Evolutionary conservation across 371 early-diverging fungal species (phyloP).

Genomic region (Nematocida parisii): DNA sequence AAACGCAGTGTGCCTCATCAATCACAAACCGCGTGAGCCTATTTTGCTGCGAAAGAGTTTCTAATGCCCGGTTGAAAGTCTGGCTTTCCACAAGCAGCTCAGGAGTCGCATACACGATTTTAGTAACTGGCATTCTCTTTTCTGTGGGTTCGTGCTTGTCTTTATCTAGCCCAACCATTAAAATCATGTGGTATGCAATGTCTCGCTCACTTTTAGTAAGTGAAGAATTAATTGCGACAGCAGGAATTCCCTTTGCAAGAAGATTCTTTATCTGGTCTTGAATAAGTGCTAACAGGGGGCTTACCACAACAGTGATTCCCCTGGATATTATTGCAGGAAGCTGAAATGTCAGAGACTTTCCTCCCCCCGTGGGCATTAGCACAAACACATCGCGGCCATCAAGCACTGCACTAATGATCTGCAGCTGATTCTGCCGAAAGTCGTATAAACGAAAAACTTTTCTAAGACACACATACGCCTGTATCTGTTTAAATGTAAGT

Average conservation of each 20-base stretch:
- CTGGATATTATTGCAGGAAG: slow-evolving; percentile 79
- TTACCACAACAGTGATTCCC: slow-evolving; percentile 86
- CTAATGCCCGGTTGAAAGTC: slow-evolving; percentile 74
- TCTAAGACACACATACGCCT: slow-evolving; percentile 34
- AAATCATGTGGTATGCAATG: slow-evolving; percentile 25
- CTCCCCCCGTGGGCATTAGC: slow-evolving; percentile 99
- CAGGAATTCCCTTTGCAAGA: slow-evolving; percentile 75
- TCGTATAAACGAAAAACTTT: slow-evolving; percentile 74
- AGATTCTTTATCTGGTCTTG: slow-evolving; percentile 89
- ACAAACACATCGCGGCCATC: slow-evolving; percentile 86
- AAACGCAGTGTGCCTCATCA: slow-evolving; percentile 96
- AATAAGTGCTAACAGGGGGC: slow-evolving; percentile 90
- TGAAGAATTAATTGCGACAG: slow-evolving; percentile 73
- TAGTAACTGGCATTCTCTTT: slow-evolving; percentile 67
- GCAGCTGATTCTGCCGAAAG: slow-evolving; percentile 85
- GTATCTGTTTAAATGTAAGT: slow-evolving; percentile 12
- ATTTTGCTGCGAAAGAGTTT: slow-evolving; percentile 23
- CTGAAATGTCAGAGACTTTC: slow-evolving; percentile 94
- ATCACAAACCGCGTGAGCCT: slow-evolving; percentile 77
- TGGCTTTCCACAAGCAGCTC: slow-evolving; percentile 79
- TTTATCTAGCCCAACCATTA: slow-evolving; percentile 15
- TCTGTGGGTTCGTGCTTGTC: not conserved
- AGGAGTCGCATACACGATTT: slow-evolving; percentile 87
- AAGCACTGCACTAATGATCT: slow-evolving; percentile 84
- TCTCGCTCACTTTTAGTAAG: slow-evolving; percentile 59